A percentile compares a stretch with the other conserved stretches of the same genome.
Conservation (phyloP, 2,329 filamentous ascomycete species). For the Elsinoe perseae region DNA sequence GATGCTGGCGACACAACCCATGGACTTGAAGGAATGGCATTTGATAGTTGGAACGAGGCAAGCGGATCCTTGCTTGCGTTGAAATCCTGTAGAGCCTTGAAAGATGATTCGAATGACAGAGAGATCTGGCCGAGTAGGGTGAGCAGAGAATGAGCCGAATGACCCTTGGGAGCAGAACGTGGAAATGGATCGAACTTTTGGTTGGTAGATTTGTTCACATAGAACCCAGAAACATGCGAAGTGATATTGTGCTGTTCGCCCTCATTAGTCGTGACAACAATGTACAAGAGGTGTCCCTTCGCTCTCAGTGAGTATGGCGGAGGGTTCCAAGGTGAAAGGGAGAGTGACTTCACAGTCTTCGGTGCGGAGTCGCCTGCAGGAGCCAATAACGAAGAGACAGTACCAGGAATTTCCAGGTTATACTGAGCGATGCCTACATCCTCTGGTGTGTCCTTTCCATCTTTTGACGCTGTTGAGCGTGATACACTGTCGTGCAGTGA, state of each 20-base stretch:
- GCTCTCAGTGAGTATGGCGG: conserved; percentile 85
- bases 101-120: conserved; percentile 69
- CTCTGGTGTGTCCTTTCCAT: conserved; percentile 14
- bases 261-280: conserved; percentile 82
- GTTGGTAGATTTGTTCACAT: conserved; percentile 92
- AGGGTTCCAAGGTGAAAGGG: conserved; percentile 91
- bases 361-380: conserved; percentile 58
- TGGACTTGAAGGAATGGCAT: conserved; percentile 82
- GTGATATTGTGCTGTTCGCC: conserved; percentile 94
- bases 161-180: conserved; percentile 66
- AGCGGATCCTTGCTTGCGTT: conserved; percentile 82
- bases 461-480: conserved; percentile 1
- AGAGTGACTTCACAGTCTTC: conserved; percentile 84
- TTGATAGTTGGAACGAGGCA: conserved; percentile 90
- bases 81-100: conserved; percentile 71
- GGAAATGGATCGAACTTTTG: conserved; percentile 90
- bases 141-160: conserved; percentile 77
- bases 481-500: conserved; percentile 76
- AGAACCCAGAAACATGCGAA: conserved; percentile 89
- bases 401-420: conserved; percentile 63
- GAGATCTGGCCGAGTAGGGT: conserved; percentile 71
- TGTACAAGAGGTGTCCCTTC: conserved; percentile 85
- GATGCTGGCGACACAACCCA: conserved; percentile 74
- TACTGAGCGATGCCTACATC: conserved; percentile 56
- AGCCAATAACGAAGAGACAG: conserved; percentile 65